phyloP scores from a whole-genome alignment of 108 stramenopile genomes.

The Thalassiosira profunda region DNA sequence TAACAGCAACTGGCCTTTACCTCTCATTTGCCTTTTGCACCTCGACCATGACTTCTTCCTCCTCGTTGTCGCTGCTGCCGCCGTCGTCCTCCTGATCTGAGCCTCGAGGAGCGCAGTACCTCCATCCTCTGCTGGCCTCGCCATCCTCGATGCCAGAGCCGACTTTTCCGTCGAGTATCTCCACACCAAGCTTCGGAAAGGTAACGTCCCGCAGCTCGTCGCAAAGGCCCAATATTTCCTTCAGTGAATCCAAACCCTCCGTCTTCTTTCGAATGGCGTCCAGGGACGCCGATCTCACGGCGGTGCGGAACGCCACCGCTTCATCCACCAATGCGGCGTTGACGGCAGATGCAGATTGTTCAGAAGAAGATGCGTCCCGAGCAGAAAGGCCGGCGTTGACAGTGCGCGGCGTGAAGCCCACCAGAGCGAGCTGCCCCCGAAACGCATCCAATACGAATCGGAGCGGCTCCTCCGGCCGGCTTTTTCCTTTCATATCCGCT shows the following conservation, averaged over 20 bases:
- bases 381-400: conserved; percentile 53
- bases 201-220: conserved; percentile 72
- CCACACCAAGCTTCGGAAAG: conserved; percentile 66
- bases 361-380: neutral
- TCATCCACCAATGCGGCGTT: conserved; percentile 48
- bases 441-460: conserved; percentile 39
- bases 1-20: neutral
- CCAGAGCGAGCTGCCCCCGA: conserved; percentile 55
- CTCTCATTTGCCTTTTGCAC: conserved; percentile 19
- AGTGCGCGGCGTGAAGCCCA: conserved; percentile 75
- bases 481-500: neutral
- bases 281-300: conserved; percentile 61
- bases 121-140: too few species aligned
- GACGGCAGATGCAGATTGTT: neutral
- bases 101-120: neutral
- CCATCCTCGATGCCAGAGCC: neutral
- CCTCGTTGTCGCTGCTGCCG: neutral
- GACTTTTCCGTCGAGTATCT: conserved; percentile 61
- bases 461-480: conserved; percentile 52
- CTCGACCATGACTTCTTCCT: too few species aligned
- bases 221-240: conserved; percentile 61
- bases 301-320: conserved; percentile 63
- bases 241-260: conserved; percentile 14
- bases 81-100: neutral
- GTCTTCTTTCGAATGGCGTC: conserved; percentile 19